Percentiles rank a stretch among this genome's conserved stretches.
These are phyloP conservation scores for Fagus sylvatica DNA, from an alignment of 306 rosid genomes.

Conservation along the genomic window DNA sequence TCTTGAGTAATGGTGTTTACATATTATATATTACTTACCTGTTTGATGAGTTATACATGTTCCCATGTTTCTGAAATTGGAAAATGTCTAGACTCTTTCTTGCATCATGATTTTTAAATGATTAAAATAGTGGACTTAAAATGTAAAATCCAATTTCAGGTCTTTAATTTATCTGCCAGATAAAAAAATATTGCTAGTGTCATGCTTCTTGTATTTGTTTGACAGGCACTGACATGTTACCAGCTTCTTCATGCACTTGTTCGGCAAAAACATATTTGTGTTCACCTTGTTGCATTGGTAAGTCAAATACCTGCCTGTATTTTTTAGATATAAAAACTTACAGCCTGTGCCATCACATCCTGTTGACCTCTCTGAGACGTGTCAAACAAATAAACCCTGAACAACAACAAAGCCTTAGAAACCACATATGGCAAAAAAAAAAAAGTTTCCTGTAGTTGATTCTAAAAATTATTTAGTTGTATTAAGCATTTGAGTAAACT, in stretches of 20 bases:
- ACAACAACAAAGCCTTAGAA: not conserved
- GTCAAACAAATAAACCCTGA: not conserved
- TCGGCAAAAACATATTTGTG: slow-evolving; percentile 79
- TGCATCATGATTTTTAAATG: not conserved
- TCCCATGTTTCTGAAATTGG: not conserved
- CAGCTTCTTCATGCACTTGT: slow-evolving; percentile 84
- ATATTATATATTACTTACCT: not conserved
- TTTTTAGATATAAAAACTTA: slow-evolving; percentile 21
- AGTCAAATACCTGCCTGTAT: slow-evolving; percentile 36
- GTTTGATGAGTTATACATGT: not conserved
- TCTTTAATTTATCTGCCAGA: not conserved
- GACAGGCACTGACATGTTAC: slow-evolving; percentile 76
- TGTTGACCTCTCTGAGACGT: not conserved
- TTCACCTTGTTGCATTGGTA: slow-evolving; percentile 82
- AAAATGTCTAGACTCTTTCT: not conserved
- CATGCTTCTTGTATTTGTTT: slow-evolving; percentile 25
- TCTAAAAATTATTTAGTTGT: not conserved
- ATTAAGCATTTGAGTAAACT: not conserved
- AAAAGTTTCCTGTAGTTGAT: not conserved
- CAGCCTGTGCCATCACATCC: slow-evolving; percentile 2
- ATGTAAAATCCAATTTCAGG: not conserved
- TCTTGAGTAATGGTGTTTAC: not conserved
- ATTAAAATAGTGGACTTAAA: not conserved
- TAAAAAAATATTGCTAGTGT: slow-evolving; percentile 14
- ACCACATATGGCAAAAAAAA: not conserved